Percentiles rank a stretch among this genome's conserved stretches.
Evolutionary conservation across 2,329 filamentous ascomycete genomes (phyloP).

Genomic region (Sclerotinia glacialis): DNA sequence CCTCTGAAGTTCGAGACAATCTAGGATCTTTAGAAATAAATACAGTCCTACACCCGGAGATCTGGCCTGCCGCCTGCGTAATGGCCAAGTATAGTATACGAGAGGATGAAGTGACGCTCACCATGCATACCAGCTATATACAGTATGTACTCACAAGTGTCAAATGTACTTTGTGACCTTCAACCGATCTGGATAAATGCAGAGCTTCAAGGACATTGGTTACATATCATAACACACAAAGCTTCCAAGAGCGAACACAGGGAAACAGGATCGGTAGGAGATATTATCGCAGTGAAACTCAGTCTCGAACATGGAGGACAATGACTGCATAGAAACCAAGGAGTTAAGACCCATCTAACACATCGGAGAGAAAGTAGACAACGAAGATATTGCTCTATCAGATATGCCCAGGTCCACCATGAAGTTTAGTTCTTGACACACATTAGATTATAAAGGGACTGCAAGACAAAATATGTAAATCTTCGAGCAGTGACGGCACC

Average conservation of each 20-base stretch:
- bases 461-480: not conserved
- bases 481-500: no score
- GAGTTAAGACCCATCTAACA: not conserved
- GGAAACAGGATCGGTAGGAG: not conserved
- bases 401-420: no score
- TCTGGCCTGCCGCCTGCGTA: not conserved
- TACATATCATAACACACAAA: no score
- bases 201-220: not conserved
- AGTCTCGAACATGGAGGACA: no score
- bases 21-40: not conserved
- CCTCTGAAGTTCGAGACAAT: not conserved
- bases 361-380: not conserved
- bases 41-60: not conserved
- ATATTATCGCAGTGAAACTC: not conserved
- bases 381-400: not conserved
- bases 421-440: not conserved
- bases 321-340: not conserved
- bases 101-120: not conserved
- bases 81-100: not conserved
- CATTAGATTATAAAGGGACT: not conserved
- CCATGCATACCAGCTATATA: not conserved
- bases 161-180: not conserved
- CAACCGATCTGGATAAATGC: not conserved
- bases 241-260: not conserved
- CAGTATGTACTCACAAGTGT: not conserved